Base-by-base conservation (phyloP, 2,329 filamentous ascomycete genomes). In the Geosmithia putterillii region DNA sequence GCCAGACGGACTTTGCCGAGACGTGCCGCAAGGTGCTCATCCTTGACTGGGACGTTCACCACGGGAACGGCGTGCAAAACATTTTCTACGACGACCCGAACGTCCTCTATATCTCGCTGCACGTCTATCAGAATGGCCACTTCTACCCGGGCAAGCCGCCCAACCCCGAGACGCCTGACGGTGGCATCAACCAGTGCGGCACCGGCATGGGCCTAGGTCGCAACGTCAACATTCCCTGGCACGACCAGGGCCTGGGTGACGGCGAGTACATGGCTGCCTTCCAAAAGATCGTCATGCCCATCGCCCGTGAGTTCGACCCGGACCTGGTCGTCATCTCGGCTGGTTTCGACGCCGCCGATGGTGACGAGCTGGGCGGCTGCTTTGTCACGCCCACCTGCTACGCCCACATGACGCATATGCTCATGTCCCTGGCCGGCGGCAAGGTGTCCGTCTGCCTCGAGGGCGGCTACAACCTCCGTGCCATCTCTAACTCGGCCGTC, bases 371-470 rank as follows among this genome's bases (percentile, higher is more conserved):
- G 2, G 92, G 92, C 42, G 87, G 85, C 25, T 98, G 92, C 59
- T 90, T 87, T 55, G 92, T 98, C 5, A 83, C 88, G 1, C 92
- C 92, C 0, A 66, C 80, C 4, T 94, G 92, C 57, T 98, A 96
- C 58, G 86, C 89, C 14, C 90, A 98, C 57, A 96, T 98, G 92
- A 96, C 92, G 15, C 88, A 95, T 57, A 95, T 96, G 90, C 76
- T 98, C 40, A 96, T 95, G 89, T 88, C 86, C 2, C 71, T 98
- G 18, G 90, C 92, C 1, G 74, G 81, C 38, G 92, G 92, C 22
- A 95, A 89, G 57, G 74, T 98, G 14, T 85, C 86, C 2, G 90
- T 95, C 8, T 95, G 89, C 57, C 71, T 98, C 2, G 92, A 98
- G 65, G 92, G 92, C 19, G 92, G 92, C 8, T 98, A 98, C 63